Evolutionary conservation across 2,329 filamentous ascomycete genomes (phyloP).

Genomic region (Fusarium torulosum): DNA sequence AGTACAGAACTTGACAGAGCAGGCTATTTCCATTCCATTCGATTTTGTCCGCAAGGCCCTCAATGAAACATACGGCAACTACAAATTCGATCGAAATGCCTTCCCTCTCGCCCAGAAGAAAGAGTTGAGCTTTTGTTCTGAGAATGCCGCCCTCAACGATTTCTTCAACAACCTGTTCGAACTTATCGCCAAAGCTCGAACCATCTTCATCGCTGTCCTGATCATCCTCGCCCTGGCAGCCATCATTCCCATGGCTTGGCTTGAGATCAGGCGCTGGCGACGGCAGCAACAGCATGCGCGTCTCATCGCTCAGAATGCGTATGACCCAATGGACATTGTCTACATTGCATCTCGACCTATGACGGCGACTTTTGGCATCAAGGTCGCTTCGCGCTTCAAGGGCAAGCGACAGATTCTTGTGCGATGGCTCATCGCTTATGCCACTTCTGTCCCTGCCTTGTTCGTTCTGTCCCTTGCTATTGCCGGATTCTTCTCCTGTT

Average conservation of each 20-base stretch:
- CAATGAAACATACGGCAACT: slow-evolving; percentile 77
- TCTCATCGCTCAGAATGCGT: slow-evolving; percentile 73
- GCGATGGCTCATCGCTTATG: slow-evolving; percentile 88
- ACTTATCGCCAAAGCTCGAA: slow-evolving; percentile 76
- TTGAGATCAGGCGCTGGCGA: slow-evolving; percentile 83
- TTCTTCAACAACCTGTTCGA: slow-evolving; percentile 83
- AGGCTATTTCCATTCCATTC: slow-evolving; percentile 82
- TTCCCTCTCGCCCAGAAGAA: slow-evolving; percentile 90
- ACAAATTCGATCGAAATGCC: slow-evolving; percentile 79
- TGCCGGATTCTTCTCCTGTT: slow-evolving; percentile 83
- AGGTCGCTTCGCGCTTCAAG: slow-evolving; percentile 73
- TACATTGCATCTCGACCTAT: slow-evolving; percentile 88
- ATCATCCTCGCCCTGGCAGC: slow-evolving; percentile 77
- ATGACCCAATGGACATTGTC: slow-evolving; percentile 87
- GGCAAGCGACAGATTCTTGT: slow-evolving; percentile 76
- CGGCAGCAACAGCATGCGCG: slow-evolving; percentile 77
- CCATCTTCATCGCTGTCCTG: slow-evolving; percentile 81
- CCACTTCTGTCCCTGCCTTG: slow-evolving; percentile 86
- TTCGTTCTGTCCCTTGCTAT: slow-evolving; percentile 86
- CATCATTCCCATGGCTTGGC: slow-evolving; percentile 82
- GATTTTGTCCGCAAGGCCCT: slow-evolving; percentile 80
- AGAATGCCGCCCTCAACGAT: slow-evolving; percentile 81
- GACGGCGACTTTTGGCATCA: slow-evolving; percentile 79
- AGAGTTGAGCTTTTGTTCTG: slow-evolving; percentile 86
- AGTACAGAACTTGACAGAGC: slow-evolving; percentile 84